A percentile compares a stretch with the other conserved stretches of the same genome.
These are phyloP conservation scores for Mallotus japonicus DNA, from an alignment of 441 rosid species.

Conservation along the genomic window DNA sequence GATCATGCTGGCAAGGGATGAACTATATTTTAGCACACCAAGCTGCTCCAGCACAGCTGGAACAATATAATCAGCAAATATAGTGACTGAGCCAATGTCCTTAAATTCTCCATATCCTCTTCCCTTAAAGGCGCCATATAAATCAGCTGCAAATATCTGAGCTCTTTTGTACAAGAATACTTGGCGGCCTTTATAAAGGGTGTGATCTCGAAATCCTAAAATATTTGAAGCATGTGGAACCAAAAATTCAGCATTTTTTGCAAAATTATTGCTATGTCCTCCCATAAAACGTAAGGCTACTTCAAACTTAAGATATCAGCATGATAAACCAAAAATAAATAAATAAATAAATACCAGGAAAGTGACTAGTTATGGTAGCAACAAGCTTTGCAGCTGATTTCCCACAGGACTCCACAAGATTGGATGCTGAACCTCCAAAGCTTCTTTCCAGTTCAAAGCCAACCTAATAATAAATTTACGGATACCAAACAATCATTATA, in stretches of 20 bases:
- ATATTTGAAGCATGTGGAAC: constrained; percentile 13
- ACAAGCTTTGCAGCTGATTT: constrained; percentile 78
- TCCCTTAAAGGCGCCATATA: constrained; percentile 83
- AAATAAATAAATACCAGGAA: constrained; percentile 46
- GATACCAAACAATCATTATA: constrained; percentile 15
- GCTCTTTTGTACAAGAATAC: constrained; percentile 77
- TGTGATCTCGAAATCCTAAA: constrained; percentile 73
- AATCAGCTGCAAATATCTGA: constrained; percentile 77
- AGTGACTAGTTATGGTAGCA: constrained; percentile 54
- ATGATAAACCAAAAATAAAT: not conserved
- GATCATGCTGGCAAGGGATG: constrained; percentile 46
- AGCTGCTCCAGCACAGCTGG: constrained; percentile 76
- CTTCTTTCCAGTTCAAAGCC: constrained; percentile 59
- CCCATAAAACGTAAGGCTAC: not conserved
- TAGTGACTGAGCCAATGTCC: constrained; percentile 62
- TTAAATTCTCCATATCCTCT: constrained; percentile 63
- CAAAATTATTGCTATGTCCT: not conserved
- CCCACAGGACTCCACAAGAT: constrained; percentile 64
- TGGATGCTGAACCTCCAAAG: constrained; percentile 67
- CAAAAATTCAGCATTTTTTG: constrained; percentile 11
- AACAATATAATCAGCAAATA: constrained; percentile 79
- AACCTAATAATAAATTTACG: constrained; percentile 40
- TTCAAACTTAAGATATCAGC: not conserved
- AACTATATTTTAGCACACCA: constrained; percentile 65
- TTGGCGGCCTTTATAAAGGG: constrained; percentile 72